Conservation (phyloP, 345 rosid genomes). For the Physaria fendleri region DNA sequence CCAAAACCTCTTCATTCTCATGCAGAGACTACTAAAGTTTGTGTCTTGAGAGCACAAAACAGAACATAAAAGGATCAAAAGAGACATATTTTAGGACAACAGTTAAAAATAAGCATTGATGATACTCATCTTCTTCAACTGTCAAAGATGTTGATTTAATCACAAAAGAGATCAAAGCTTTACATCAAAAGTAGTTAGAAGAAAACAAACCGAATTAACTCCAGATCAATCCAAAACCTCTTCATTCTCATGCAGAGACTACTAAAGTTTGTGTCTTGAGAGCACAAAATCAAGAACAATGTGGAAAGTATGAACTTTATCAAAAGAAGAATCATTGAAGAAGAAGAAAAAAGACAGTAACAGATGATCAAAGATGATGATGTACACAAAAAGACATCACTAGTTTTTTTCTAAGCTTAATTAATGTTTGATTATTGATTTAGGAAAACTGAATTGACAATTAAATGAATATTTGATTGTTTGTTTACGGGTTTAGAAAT, state of each 20-base stretch:
- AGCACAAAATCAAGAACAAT: conserved; percentile 31
- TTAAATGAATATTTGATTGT: too few species aligned
- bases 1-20: background rate
- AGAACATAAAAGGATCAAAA: too few species aligned
- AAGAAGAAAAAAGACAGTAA: too few species aligned
- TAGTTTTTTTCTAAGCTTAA: too few species aligned
- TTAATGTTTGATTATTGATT: too few species aligned
- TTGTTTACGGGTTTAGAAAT: too few species aligned
- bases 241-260: background rate
- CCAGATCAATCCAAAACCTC: conserved; percentile 23
- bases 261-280: conserved; percentile 37
- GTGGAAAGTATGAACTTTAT: conserved; percentile 13
- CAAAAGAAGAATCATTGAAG: conserved; percentile 7
- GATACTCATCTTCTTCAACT: conserved; percentile 1
- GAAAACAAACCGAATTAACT: too few species aligned
- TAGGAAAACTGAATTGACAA: too few species aligned
- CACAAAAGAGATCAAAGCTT: conserved; percentile 19
- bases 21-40: conserved; percentile 20
- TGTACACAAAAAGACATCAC: too few species aligned
- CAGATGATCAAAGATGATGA: too few species aligned
- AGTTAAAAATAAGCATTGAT: background rate
- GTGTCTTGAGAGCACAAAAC: conserved; percentile 22
- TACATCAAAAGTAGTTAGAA: conserved; percentile 32
- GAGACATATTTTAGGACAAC: too few species aligned
- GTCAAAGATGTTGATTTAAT: conserved; percentile 15